These are phyloP conservation scores for Vigna hirtella DNA, from an alignment of 306 rosid species.

Conservation along the genomic window DNA sequence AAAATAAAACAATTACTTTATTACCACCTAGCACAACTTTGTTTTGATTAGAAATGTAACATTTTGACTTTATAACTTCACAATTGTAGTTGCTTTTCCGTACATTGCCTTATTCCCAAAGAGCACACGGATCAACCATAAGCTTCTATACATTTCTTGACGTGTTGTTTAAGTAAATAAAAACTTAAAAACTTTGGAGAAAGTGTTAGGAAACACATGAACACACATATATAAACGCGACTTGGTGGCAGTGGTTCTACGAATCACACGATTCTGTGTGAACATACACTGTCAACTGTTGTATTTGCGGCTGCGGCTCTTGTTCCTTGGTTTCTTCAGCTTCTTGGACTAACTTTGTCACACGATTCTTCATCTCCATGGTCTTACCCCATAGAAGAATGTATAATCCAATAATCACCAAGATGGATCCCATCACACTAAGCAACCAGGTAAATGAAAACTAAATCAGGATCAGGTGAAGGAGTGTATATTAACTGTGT, in stretches of 20 bases:
- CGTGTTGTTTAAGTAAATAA: constrained; percentile 9
- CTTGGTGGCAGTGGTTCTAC: constrained; percentile 38
- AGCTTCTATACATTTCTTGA: constrained; percentile 3
- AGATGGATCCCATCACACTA: constrained; percentile 79
- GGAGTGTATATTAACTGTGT: background rate
- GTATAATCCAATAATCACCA: constrained; percentile 81
- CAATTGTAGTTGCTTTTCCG: too few species aligned
- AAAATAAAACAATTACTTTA: too few species aligned
- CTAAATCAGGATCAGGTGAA: constrained; percentile 29
- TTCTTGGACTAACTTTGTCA: constrained; percentile 48
- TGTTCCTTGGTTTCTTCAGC: constrained; percentile 58
- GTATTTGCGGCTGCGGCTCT: constrained; percentile 55
- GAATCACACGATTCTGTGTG: constrained; percentile 51
- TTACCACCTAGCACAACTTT: too few species aligned
- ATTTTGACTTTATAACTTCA: too few species aligned
- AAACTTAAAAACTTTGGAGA: background rate
- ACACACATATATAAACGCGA: constrained; percentile 1
- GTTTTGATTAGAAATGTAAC: too few species aligned
- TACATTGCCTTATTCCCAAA: too few species aligned
- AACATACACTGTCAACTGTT: constrained; percentile 44
- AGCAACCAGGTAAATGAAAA: background rate
- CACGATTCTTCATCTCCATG: constrained; percentile 64
- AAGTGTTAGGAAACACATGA: background rate
- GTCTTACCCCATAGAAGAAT: constrained; percentile 93
- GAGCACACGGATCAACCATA: background rate